These are phyloP conservation scores for Trichophyton benhamiae DNA, from an alignment of 2,329 filamentous ascomycete genomes.

Conservation along the genomic window DNA sequence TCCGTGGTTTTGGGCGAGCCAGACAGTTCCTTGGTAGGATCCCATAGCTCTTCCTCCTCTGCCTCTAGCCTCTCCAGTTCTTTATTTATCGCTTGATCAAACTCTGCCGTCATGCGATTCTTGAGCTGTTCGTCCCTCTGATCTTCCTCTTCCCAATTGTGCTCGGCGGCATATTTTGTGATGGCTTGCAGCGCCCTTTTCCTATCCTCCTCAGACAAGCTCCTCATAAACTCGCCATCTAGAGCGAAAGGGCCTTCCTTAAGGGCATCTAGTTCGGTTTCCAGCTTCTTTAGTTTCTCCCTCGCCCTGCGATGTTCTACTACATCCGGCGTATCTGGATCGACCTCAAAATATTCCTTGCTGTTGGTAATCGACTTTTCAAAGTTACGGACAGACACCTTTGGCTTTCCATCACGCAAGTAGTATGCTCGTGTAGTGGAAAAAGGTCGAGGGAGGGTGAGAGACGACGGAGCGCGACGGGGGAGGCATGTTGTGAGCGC, in stretches of 20 bases:
- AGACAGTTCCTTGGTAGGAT: conserved; percentile 15
- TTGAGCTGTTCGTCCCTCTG: conserved; percentile 3
- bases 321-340: conserved; percentile 26
- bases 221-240: conserved; percentile 33
- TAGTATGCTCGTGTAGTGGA: conserved; percentile 21
- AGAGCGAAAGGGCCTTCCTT: conserved; percentile 33
- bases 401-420: conserved; percentile 23
- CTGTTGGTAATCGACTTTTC: conserved; percentile 30
- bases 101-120: conserved; percentile 4
- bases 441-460: conserved; percentile 20
- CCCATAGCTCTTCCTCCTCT: conserved; percentile 27
- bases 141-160: conserved; percentile 16
- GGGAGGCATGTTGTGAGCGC: conserved; percentile 24
- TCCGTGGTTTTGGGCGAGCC: conserved; percentile 6
- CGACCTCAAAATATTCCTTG: conserved; percentile 25
- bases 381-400: conserved; percentile 33
- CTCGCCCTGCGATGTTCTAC: conserved; percentile 25
- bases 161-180: conserved; percentile 29
- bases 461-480: conserved; percentile 12
- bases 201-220: conserved; percentile 31
- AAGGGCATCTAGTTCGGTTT: conserved; percentile 29
- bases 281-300: conserved; percentile 27
- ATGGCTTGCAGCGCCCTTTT: conserved; percentile 32
- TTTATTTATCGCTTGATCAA: conserved; percentile 6
- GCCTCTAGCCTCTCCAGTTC: conserved; percentile 24